A percentile compares a stretch with the other conserved stretches of the same genome.
Evolutionary conservation across 2,329 filamentous ascomycete genomes (phyloP).

Genomic region (Xylaria sp.): DNA sequence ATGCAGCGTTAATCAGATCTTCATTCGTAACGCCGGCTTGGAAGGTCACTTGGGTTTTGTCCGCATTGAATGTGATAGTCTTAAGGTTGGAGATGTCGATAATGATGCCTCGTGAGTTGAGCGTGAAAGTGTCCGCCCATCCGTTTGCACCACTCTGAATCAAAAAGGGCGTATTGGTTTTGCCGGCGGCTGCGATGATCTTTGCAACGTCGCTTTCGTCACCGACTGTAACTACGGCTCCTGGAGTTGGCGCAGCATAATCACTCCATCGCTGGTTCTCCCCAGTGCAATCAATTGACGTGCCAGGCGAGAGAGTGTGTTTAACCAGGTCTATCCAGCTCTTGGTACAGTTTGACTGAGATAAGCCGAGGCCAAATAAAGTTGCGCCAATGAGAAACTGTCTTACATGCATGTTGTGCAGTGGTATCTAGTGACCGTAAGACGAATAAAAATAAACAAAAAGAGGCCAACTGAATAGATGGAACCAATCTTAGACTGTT

Average conservation of each 20-base stretch:
- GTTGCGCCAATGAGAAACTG: conserved; percentile 8
- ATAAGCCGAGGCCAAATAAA: conserved; percentile 18
- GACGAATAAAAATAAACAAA: not conserved
- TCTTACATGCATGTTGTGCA: conserved; percentile 8
- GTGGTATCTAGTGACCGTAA: not conserved
- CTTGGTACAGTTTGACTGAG: not conserved
- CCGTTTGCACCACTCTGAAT: conserved; percentile 35
- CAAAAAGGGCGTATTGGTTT: conserved; percentile 31
- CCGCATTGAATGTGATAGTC: conserved; percentile 28
- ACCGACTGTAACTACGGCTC: conserved; percentile 21
- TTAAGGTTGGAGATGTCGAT: conserved; percentile 36
- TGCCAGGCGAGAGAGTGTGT: conserved; percentile 10
- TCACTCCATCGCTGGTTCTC: conserved; percentile 30
- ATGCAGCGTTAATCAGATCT: conserved; percentile 34
- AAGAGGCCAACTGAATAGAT: too few relatives aligned
- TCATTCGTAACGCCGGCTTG: conserved; percentile 33
- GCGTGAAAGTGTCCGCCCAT: conserved; percentile 33
- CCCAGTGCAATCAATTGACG: conserved; percentile 19
- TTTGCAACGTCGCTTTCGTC: conserved; percentile 28
- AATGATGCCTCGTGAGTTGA: conserved; percentile 29
- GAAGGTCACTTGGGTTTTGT: conserved; percentile 33
- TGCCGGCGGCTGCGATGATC: conserved; percentile 18
- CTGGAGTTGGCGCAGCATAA: conserved; percentile 24
- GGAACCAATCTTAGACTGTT: not conserved
- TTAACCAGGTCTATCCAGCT: not conserved